phyloP scores from a whole-genome alignment of 495 filamentous ascomycete genomes.

The Aspergillus leporis region DNA sequence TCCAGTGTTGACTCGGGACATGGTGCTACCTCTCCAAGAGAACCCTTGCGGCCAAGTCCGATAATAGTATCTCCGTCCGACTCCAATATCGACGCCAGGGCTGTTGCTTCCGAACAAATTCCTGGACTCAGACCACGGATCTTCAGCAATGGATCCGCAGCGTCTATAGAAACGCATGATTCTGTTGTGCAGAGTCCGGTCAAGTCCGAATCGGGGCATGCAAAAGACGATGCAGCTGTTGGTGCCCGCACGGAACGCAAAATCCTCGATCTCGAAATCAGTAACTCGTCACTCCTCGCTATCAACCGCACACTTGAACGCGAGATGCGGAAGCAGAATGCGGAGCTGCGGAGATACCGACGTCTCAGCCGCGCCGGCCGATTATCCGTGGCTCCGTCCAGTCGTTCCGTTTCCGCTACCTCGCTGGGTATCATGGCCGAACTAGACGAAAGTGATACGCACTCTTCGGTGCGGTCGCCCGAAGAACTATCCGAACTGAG shows the following conservation, averaged over 20 bases:
- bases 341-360: constrained; percentile 81
- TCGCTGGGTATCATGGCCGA: constrained; percentile 39
- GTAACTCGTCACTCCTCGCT: constrained; percentile 92
- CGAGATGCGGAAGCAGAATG: constrained; percentile 86
- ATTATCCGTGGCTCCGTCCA: constrained; percentile 56
- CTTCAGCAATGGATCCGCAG: constrained; percentile 41
- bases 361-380: constrained; percentile 77
- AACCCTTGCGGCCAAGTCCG: constrained; percentile 37
- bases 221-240: constrained; percentile 66
- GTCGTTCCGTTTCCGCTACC: constrained; percentile 43
- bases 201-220: constrained; percentile 40
- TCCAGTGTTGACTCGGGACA: constrained; percentile 39
- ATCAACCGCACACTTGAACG: constrained; percentile 93
- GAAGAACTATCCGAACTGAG: constrained; percentile 48
- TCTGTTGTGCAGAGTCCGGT: constrained; percentile 45
- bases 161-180: constrained; percentile 31
- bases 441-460: constrained; percentile 38
- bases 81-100: constrained; percentile 21
- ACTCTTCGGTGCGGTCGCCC: constrained; percentile 35
- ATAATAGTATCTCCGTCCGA: constrained; percentile 31
- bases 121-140: constrained; percentile 40
- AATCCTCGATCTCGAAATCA: constrained; percentile 96
- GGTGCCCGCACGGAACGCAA: constrained; percentile 91
- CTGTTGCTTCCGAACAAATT: constrained; percentile 31
- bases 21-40: constrained; percentile 21